A percentile compares a stretch with the other conserved stretches of the same genome.
phyloP scores from a whole-genome alignment of 805 yeast genomes.

The Jamesozyma piceae region DNA sequence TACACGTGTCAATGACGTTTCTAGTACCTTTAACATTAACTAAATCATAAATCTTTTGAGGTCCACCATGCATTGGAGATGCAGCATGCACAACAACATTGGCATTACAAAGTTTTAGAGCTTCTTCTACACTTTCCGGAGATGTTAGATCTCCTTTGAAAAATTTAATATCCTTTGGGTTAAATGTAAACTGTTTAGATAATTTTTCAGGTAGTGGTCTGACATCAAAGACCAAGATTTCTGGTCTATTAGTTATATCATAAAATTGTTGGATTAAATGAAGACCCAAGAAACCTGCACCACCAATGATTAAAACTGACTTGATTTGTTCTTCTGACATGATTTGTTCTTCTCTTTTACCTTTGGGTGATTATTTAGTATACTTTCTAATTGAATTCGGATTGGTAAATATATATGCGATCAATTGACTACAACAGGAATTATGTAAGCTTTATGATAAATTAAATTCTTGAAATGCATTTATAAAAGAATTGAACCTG shows the following conservation, averaged over 20 bases:
- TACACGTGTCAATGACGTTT: slow-evolving; percentile 58
- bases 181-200: slow-evolving; percentile 68
- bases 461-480: no score
- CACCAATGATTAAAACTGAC: slow-evolving; percentile 79
- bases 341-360: neutral
- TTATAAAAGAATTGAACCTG: neutral
- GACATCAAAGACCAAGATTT: slow-evolving; percentile 81
- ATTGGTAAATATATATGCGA: no score
- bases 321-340: slow-evolving; percentile 8
- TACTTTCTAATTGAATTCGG: no score
- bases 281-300: slow-evolving; percentile 88
- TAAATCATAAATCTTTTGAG: slow-evolving; percentile 72
- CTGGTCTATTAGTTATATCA: slow-evolving; percentile 52
- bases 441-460: neutral
- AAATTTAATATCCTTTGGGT: slow-evolving; percentile 45
- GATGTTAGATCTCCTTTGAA: slow-evolving; percentile 82
- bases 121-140: slow-evolving; percentile 52
- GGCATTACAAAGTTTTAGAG: slow-evolving; percentile 51
- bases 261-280: slow-evolving; percentile 83
- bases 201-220: slow-evolving; percentile 73
- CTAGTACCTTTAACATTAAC: slow-evolving; percentile 88
- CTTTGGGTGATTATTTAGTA: neutral
- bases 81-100: slow-evolving; percentile 88
- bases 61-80: slow-evolving; percentile 87
- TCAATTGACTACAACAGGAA: no score